Conservation (phyloP, 78 protist genomes). For the Neovahlkampfia damariscottae region DNA sequence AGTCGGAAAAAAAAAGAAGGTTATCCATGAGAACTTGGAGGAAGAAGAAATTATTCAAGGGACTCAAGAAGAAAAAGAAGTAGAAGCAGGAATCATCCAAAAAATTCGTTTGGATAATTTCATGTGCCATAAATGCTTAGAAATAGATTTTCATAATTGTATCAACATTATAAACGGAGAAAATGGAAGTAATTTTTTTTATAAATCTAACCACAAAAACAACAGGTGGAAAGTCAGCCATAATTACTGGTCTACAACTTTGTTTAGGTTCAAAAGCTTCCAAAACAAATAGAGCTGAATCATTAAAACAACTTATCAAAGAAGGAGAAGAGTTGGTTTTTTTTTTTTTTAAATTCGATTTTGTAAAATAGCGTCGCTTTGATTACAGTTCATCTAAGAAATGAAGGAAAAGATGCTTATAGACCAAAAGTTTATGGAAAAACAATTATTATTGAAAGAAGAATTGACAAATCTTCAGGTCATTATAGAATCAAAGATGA, state of each 20-base stretch:
- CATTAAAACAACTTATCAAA: neutral
- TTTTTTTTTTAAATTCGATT: too few relatives aligned
- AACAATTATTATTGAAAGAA: neutral
- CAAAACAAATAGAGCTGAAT: neutral
- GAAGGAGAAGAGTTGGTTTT: neutral
- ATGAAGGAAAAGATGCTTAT: neutral
- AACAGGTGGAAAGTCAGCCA: neutral
- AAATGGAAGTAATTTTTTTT: too few relatives aligned
- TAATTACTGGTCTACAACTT: neutral
- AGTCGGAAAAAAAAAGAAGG: neutral
- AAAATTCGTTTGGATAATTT: neutral
- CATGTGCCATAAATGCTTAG: neutral
- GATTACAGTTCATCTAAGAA: neutral
- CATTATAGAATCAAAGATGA: neutral
- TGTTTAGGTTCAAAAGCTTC: neutral
- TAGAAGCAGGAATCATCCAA: neutral
- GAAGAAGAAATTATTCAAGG: neutral
- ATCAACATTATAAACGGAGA: neutral
- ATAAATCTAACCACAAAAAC: too few relatives aligned
- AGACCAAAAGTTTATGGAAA: neutral
- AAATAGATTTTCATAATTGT: neutral
- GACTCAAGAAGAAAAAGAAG: neutral
- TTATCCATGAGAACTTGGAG: neutral
- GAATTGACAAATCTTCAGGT: neutral
- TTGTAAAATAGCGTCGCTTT: too few relatives aligned